These are phyloP conservation scores for Saccharomyces hybrid DNA, from an alignment of 1,139 yeast species.

Conservation along the genomic window DNA sequence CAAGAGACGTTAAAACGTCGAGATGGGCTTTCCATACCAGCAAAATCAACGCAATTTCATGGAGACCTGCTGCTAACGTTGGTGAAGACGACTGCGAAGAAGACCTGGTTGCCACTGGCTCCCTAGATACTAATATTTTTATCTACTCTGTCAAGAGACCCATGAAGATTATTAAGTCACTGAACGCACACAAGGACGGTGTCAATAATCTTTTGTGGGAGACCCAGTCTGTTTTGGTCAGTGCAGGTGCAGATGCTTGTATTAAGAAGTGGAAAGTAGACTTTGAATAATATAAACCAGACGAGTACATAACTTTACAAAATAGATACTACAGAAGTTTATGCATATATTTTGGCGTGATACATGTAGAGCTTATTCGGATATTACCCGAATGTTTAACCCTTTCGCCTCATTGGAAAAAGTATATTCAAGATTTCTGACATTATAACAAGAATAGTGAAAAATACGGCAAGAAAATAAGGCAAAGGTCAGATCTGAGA, in stretches of 20 bases:
- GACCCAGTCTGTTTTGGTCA: conserved; percentile 38
- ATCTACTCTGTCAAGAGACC: conserved; percentile 76
- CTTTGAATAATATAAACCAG: conserved; percentile 6
- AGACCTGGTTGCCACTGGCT: conserved; percentile 65
- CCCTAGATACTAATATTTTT: conserved; percentile 74
- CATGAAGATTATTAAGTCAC: conserved; percentile 59
- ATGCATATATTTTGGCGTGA: too few relatives aligned
- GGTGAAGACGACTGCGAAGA: conserved; percentile 65
- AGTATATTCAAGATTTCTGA: too few relatives aligned
- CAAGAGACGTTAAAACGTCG: conserved; percentile 59
- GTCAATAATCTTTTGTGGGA: conserved; percentile 71
- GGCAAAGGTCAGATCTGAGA: too few relatives aligned
- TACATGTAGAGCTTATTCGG: too few relatives aligned
- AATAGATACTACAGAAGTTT: background rate
- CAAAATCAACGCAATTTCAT: conserved; percentile 62
- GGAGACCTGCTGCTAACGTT: conserved; percentile 37
- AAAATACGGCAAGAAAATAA: too few relatives aligned
- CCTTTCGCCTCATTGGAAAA: too few relatives aligned
- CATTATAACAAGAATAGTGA: too few relatives aligned
- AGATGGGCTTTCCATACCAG: conserved; percentile 96
- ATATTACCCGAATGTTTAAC: too few relatives aligned
- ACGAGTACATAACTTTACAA: background rate
- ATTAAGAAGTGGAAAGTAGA: conserved; percentile 63
- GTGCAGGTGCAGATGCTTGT: conserved; percentile 77
- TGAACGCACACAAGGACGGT: conserved; percentile 87